Evolutionary conservation across 2,329 filamentous ascomycete species (phyloP).

Genomic region (Colletotrichum cereale): DNA sequence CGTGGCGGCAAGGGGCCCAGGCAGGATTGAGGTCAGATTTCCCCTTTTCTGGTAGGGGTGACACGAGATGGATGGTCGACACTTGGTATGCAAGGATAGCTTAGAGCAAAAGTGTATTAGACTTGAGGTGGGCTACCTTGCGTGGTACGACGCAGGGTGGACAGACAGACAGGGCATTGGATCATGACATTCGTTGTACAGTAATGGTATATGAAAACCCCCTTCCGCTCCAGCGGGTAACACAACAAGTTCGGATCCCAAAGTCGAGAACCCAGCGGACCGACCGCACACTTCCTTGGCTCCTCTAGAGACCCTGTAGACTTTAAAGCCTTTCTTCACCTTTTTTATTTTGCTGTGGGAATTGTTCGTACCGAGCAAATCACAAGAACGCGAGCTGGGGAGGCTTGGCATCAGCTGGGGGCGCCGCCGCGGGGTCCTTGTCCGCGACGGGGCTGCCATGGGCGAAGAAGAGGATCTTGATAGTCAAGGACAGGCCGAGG

Average conservation of each 20-base stretch:
- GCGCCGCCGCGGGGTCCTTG: slow-evolving; percentile 28
- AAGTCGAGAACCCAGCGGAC: neutral
- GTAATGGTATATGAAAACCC: slow-evolving; percentile 27
- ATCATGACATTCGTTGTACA: slow-evolving; percentile 37
- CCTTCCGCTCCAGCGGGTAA: slow-evolving; percentile 1
- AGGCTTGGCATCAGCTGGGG: slow-evolving; percentile 35
- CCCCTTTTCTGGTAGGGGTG: neutral
- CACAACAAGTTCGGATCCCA: neutral
- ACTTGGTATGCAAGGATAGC: neutral
- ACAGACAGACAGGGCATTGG: slow-evolving; percentile 2
- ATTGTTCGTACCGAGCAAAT: neutral
- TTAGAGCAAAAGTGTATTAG: neutral
- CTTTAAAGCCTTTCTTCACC: neutral
- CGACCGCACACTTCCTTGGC: neutral
- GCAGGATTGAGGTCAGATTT: neutral
- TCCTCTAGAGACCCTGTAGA: neutral
- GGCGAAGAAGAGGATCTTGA: slow-evolving; percentile 97
- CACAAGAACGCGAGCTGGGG: slow-evolving; percentile 29
- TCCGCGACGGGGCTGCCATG: slow-evolving; percentile 70
- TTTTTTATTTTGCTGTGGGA: neutral
- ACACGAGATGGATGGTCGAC: neutral
- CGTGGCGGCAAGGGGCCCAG: slow-evolving; percentile 31
- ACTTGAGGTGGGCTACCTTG: neutral
- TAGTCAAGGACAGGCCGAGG: slow-evolving; percentile 89
- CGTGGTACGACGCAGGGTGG: neutral